Base-by-base conservation (phyloP, 176 grass and related monocot species). In the Pontederia crassipes region DNA sequence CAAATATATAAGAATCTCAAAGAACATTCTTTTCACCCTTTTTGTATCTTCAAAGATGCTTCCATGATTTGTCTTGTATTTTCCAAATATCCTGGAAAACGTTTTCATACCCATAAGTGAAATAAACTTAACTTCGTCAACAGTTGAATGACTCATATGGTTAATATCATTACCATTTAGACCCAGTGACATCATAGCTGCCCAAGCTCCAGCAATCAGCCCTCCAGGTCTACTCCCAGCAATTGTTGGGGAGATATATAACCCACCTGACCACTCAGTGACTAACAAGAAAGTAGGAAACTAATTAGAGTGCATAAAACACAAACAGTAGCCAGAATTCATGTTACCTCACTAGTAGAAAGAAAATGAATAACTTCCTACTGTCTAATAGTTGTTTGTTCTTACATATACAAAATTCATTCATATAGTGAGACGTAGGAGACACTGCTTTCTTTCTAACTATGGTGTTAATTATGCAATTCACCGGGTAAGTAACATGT, bases 211-310 rank as follows among this genome's bases (percentile, higher is more conserved):
- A 0, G 87, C 93, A 29, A 98, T 88, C 65, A 92, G 72, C 66
- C 87, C 87, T 53, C 93, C 93, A 51, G 93, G 81, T 68, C 93
- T 88, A 57, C 93, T 92, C 77, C 93, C 93, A 83, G 87, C 87
- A 10, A 92, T 98, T 24, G 93, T 88, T 70, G 93, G 87, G 66
- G 93, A 98, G 47, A 98, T 60, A 73, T 98, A 98, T 17, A 98
- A 70, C 46, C 93, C 93, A 68, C 93, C 93, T 6, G 93, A 85
- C 93, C 93, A 98, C 76, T 98, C 93, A 10, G 93, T 98, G 46
- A 98, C 93, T 92, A 82, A 9, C 66, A 62, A 66, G 49, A 35
- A 85, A 64, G 13, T 18, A 2, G 45, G 55, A n/a, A 26, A 50
- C 12, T 13, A n/a, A 50, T 27, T 4, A 65, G 18, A 13, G 11